These are phyloP conservation scores for Entophlyctis helioformis DNA, from an alignment of 192 early-diverging fungal species.

Conservation along the genomic window DNA sequence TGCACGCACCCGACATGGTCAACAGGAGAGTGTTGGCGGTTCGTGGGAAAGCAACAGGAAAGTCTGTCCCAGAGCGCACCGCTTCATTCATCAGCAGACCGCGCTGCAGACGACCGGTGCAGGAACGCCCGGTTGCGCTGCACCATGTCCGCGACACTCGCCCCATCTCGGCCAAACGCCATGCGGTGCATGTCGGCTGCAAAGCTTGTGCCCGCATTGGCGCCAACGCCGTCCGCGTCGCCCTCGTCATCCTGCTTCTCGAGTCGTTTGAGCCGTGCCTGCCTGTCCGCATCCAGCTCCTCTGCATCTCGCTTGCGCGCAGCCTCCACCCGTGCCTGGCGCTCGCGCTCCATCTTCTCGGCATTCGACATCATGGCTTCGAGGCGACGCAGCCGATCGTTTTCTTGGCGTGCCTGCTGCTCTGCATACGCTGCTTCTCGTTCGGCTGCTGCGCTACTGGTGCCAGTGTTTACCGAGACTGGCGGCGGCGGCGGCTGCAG, in stretches of 20 bases:
- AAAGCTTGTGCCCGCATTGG: no score
- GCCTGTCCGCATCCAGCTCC: slow-evolving; percentile 15
- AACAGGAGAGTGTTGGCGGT: no score
- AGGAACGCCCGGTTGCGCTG: slow-evolving; percentile 23
- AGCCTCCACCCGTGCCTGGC: slow-evolving; percentile 8
- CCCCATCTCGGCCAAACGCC: slow-evolving; percentile 1
- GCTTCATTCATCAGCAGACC: no score
- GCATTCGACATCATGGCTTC: slow-evolving; percentile 27
- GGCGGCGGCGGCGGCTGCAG: not conserved
- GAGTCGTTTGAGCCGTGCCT: slow-evolving; percentile 10
- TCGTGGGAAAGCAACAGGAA: no score
- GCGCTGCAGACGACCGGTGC: no score
- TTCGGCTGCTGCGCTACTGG: not conserved
- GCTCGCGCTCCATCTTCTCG: slow-evolving; percentile 12
- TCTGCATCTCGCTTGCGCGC: slow-evolving; percentile 12
- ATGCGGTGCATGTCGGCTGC: slow-evolving; percentile 7
- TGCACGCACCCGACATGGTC: no score
- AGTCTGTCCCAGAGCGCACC: no score
- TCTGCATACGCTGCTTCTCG: not conserved
- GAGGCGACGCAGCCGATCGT: slow-evolving; percentile 10
- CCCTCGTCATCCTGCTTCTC: slow-evolving; percentile 1
- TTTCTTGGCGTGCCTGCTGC: slow-evolving; percentile 2
- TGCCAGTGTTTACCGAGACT: not conserved
- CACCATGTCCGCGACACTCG: slow-evolving; percentile 24
- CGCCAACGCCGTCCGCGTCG: no score